These are phyloP conservation scores for Butyriboletus loyo DNA, from an alignment of 768 basidiomycete species.

Conservation along the genomic window DNA sequence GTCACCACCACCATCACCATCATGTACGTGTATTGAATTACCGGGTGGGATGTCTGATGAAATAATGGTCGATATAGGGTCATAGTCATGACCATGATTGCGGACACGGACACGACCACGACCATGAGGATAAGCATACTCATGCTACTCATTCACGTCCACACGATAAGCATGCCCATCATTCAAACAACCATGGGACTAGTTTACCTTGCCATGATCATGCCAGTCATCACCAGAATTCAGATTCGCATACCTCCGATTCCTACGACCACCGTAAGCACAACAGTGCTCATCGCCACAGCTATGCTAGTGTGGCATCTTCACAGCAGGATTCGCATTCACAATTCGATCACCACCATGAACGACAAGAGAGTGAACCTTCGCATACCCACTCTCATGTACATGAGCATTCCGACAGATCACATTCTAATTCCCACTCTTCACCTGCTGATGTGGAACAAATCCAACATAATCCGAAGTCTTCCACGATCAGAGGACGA, in stretches of 20 bases:
- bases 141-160: constrained; percentile 35
- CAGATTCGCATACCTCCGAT: constrained; percentile 13
- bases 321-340: constrained; percentile 26
- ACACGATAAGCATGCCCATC: constrained; percentile 29
- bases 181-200: constrained; percentile 13
- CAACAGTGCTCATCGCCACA: constrained; percentile 14
- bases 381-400: constrained; percentile 25
- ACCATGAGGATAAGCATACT: constrained; percentile 30
- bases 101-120: constrained; percentile 16
- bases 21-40: constrained; percentile 50
- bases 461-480: constrained; percentile 2
- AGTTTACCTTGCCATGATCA: constrained; percentile 19
- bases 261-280: constrained; percentile 7
- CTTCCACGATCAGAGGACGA: constrained; percentile 25
- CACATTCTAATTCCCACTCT: constrained; percentile 15
- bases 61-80: constrained; percentile 10
- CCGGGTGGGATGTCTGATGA: neutral
- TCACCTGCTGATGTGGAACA: constrained; percentile 8
- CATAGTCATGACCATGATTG: constrained; percentile 16
- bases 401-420: constrained; percentile 28
- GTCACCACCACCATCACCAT: constrained; percentile 76
- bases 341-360: constrained; percentile 21
- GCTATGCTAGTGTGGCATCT: constrained; percentile 11
- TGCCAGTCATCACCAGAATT: constrained; percentile 9
- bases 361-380: constrained; percentile 24